phyloP scores from a whole-genome alignment of 2,329 filamentous ascomycete species.

The Penicillium sp. region DNA sequence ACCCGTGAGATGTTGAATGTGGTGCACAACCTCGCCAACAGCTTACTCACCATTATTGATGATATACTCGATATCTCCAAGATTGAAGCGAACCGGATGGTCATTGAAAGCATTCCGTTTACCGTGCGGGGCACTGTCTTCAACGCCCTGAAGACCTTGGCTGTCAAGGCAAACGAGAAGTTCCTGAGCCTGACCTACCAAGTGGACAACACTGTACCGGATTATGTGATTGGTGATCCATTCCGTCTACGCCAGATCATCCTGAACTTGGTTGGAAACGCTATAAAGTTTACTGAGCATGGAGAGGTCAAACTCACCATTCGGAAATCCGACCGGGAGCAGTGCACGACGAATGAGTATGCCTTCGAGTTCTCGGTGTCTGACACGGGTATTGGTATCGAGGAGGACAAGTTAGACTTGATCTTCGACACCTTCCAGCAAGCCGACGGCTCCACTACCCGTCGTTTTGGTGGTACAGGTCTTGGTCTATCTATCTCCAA shows the following conservation, averaged over 20 bases:
- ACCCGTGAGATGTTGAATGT: conserved; percentile 99
- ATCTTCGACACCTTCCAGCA: conserved; percentile 99
- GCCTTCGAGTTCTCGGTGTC: conserved; percentile 94
- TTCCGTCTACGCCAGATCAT: conserved; percentile 97
- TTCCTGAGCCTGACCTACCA: conserved; percentile 89
- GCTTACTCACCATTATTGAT: conserved; percentile 94
- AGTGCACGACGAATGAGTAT: conserved; percentile 72
- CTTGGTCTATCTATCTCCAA: conserved; percentile 94
- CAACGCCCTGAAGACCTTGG: conserved; percentile 92
- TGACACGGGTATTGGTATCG: conserved; percentile 95
- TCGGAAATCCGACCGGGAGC: conserved; percentile 64
- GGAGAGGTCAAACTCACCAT: conserved; percentile 97
- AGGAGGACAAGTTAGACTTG: conserved; percentile 88
- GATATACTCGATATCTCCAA: conserved; percentile 68
- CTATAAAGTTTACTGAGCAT: conserved; percentile 98
- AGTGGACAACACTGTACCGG: conserved; percentile 88
- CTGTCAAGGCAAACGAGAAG: conserved; percentile 97
- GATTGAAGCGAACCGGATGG: conserved; percentile 95
- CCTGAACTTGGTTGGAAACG: conserved; percentile 93
- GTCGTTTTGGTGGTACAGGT: conserved; percentile 93
- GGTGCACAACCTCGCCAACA: conserved; percentile 94
- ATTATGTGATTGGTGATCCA: conserved; percentile 93
- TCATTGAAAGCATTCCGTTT: conserved; percentile 96
- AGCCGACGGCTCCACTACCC: conserved; percentile 92
- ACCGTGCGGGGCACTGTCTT: conserved; percentile 92